Conservation (phyloP, 345 rosid species). For the Lumnitzera littorea region DNA sequence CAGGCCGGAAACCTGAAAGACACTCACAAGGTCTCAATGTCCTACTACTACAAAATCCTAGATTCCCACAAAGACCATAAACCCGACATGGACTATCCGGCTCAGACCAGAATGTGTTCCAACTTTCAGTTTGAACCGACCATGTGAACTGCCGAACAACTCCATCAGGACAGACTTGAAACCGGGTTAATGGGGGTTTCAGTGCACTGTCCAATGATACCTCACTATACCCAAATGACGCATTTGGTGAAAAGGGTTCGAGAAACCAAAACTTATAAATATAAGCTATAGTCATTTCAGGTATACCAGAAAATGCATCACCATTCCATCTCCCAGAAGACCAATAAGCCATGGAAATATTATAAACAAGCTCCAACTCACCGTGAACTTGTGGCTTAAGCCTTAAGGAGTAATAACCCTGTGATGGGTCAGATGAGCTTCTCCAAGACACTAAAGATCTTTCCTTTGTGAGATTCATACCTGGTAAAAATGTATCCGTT, state of each 20-base stretch:
- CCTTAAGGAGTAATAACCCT: constrained; percentile 35
- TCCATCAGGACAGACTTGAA: constrained; percentile 33
- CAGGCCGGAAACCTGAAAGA: constrained; percentile 36
- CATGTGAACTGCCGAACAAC: constrained; percentile 41
- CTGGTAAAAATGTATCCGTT: constrained; percentile 56
- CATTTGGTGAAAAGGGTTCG: constrained; percentile 40
- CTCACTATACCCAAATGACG: constrained; percentile 51
- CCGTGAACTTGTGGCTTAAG: constrained; percentile 26
- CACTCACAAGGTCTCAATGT: constrained; percentile 32
- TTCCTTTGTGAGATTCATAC: constrained; percentile 30
- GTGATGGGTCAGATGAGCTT: constrained; percentile 35
- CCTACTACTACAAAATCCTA: constrained; percentile 26
- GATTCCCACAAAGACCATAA: constrained; percentile 37
- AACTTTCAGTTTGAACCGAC: constrained; percentile 29
- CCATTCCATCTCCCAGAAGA: constrained; percentile 60
- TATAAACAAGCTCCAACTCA: constrained; percentile 42
- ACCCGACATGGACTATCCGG: constrained; percentile 40
- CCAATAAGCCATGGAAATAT: constrained; percentile 35
- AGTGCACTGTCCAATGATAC: constrained; percentile 17
- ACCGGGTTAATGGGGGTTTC: constrained; percentile 41
- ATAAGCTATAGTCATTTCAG: constrained; percentile 41
- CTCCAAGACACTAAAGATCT: constrained; percentile 33
- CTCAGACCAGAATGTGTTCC: constrained; percentile 51
- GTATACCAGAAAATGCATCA: constrained; percentile 34
- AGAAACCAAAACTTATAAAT: constrained; percentile 56